Conservation (phyloP, 169 alveolate species). For the Eimeria sp. region DNA sequence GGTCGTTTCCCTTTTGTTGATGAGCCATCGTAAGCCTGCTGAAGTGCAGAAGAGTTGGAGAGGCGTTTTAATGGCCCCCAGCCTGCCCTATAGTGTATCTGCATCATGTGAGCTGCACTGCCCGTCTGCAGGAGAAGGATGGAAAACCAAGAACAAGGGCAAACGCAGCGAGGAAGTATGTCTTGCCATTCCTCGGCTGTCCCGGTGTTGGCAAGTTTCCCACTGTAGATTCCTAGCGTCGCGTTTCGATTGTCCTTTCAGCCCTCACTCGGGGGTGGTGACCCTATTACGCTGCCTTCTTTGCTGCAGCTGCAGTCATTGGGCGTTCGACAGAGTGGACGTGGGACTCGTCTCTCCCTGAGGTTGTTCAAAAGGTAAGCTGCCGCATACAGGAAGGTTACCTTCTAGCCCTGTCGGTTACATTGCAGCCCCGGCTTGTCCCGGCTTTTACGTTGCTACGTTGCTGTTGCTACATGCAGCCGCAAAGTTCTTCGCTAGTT, state of each 20-base stretch:
- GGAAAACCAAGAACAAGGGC: conserved; percentile 36
- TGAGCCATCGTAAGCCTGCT: conserved; percentile 67
- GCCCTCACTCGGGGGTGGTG: background rate
- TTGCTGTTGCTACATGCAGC: background rate
- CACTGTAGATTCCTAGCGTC: background rate
- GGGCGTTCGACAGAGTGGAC: conserved; percentile 75
- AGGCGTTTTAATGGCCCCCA: background rate
- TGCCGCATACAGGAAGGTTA: background rate
- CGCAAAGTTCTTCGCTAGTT: conserved; percentile 7
- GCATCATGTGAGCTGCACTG: background rate
- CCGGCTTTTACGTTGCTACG: background rate
- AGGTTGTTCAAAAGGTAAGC: conserved; percentile 44
- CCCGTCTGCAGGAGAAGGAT: conserved; percentile 1
- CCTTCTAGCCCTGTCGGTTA: background rate
- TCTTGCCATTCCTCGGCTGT: background rate
- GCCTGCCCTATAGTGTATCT: background rate
- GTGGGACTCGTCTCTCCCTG: conserved; percentile 45
- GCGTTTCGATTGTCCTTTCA: background rate
- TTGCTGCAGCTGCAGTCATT: conserved; percentile 61
- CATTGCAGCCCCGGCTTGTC: background rate
- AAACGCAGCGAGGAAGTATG: conserved; percentile 47
- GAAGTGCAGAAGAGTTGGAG: background rate
- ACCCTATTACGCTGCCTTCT: background rate
- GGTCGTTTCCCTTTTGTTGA: conserved; percentile 81
- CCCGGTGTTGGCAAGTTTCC: background rate